Conservation (phyloP, 2,329 filamentous ascomycete species). For the Monosporascus sp. region DNA sequence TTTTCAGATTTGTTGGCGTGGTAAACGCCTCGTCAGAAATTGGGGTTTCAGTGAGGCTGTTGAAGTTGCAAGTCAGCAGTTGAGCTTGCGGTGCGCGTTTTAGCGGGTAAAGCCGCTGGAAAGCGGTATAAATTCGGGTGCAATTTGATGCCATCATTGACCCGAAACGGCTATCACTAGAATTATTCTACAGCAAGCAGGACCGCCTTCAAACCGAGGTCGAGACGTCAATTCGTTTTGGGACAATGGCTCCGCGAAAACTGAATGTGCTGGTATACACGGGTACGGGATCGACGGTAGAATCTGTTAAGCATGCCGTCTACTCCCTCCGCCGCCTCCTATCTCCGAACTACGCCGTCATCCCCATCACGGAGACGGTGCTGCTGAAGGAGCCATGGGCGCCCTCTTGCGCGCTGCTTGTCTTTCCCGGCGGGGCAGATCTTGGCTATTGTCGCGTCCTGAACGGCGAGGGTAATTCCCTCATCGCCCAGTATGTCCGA, state of each 20-base stretch:
- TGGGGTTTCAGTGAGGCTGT: neutral
- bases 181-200: neutral
- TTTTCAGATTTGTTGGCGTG: conserved; percentile 19
- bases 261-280: conserved; percentile 94
- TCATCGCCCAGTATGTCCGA: conserved; percentile 80
- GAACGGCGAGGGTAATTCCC: conserved; percentile 81
- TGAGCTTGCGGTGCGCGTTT: conserved; percentile 1
- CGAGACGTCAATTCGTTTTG: neutral
- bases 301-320: conserved; percentile 85
- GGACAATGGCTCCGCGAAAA: conserved; percentile 57
- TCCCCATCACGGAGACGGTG: conserved; percentile 70
- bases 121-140: neutral
- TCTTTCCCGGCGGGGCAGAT: conserved; percentile 92
- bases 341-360: conserved; percentile 87
- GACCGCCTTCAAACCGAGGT: too few species aligned
- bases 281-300: conserved; percentile 81
- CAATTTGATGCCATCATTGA: neutral
- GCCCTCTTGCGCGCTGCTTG: conserved; percentile 77
- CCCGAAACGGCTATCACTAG: neutral
- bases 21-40: neutral
- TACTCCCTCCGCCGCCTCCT: conserved; percentile 81
- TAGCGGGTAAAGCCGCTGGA: neutral
- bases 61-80: neutral
- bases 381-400: conserved; percentile 91
- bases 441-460: conserved; percentile 82